Conservation (phyloP, 345 rosid genomes). For the Populus simonii region DNA sequence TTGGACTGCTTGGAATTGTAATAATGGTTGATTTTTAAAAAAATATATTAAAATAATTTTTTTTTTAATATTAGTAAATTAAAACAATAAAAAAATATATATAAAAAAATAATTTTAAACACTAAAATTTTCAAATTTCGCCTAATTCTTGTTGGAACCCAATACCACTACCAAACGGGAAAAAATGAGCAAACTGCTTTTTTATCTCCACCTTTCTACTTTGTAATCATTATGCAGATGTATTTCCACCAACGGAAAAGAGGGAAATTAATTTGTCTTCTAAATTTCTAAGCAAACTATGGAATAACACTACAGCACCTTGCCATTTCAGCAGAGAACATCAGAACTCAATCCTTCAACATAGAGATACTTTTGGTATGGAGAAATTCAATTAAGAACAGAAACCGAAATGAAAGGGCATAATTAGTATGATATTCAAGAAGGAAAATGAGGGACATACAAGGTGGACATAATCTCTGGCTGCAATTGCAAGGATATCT, state of each 20-base stretch:
- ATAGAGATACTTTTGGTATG: not conserved
- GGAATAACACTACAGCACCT: not conserved
- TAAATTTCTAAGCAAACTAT: not conserved
- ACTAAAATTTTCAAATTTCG: too few species aligned
- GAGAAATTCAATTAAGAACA: not conserved
- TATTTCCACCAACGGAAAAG: not conserved
- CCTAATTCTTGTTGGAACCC: too few species aligned
- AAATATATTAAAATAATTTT: too few species aligned
- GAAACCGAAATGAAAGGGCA: not conserved
- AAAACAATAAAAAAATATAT: too few species aligned
- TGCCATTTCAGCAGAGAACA: not conserved
- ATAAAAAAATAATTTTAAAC: too few species aligned
- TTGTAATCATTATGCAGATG: slow-evolving; percentile 16
- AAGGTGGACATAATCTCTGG: slow-evolving; percentile 74
- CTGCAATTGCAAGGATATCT: slow-evolving; percentile 79
- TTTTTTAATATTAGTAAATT: not conserved
- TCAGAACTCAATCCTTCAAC: not conserved
- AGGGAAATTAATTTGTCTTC: not conserved
- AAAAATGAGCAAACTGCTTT: not conserved
- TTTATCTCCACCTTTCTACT: not conserved
- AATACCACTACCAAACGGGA: too few species aligned
- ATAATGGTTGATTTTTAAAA: too few species aligned
- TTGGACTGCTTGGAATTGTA: rapidly evolving
- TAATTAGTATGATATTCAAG: not conserved
- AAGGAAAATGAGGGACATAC: slow-evolving; percentile 21